phyloP scores from a whole-genome alignment of 352 stramenopile species.

The Albugo laibachii region DNA sequence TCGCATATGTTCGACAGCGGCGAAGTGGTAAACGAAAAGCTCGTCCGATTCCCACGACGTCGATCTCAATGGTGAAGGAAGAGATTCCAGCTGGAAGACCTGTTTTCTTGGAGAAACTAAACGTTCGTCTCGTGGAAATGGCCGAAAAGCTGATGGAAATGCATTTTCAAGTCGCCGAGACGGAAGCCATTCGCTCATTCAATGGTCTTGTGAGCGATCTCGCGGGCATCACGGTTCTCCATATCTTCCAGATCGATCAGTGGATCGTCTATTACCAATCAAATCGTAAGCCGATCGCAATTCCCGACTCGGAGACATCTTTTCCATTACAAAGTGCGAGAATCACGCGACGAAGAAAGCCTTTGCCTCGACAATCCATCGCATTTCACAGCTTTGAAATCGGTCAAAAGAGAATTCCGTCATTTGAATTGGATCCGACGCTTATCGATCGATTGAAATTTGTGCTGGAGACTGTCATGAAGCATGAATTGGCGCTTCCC shows the following conservation, averaged over 20 bases:
- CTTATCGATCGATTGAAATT: constrained; percentile 28
- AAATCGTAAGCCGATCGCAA: constrained; percentile 19
- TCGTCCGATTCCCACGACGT: neutral
- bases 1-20: constrained; percentile 48
- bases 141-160: no score
- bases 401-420: constrained; percentile 5
- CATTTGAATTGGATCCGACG: constrained; percentile 24
- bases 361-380: constrained; percentile 15
- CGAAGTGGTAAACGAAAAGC: constrained; percentile 27
- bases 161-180: no score
- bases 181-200: no score
- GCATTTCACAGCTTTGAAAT: constrained; percentile 41
- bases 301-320: neutral
- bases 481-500: constrained; percentile 37
- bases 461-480: constrained; percentile 38
- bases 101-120: no score
- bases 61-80: no score
- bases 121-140: no score
- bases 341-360: constrained; percentile 4
- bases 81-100: no score
- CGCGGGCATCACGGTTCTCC: constrained; percentile 31
- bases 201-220: constrained; percentile 11
- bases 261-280: constrained; percentile 29
- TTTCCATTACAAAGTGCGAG: constrained; percentile 1
- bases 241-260: constrained; percentile 33